Conservation (phyloP, 495 filamentous ascomycete species). For the Penicillium bovifimosum region DNA sequence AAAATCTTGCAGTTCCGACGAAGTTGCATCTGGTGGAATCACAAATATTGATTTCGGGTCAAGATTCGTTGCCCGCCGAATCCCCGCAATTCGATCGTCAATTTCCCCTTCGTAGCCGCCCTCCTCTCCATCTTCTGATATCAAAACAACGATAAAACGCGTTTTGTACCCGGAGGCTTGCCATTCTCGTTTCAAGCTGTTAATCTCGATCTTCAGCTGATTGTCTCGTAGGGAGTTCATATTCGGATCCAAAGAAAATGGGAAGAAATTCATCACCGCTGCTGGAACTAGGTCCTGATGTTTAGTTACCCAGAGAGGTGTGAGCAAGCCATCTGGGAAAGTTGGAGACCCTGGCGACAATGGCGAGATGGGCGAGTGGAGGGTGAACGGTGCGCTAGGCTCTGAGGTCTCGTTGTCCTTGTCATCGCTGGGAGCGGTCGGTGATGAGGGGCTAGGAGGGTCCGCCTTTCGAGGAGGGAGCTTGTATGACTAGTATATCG, state of each 20-base stretch:
- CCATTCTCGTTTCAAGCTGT: constrained; percentile 61
- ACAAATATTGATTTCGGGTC: constrained; percentile 78
- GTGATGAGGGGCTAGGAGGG: constrained; percentile 45
- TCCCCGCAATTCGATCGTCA: constrained; percentile 69
- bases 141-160: constrained; percentile 67
- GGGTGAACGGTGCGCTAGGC: constrained; percentile 39
- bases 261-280: constrained; percentile 70
- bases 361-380: constrained; percentile 87
- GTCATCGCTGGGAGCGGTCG: constrained; percentile 43
- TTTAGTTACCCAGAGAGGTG: constrained; percentile 74
- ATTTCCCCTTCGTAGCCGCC: constrained; percentile 53
- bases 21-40: constrained; percentile 58
- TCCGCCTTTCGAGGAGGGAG: constrained; percentile 60
- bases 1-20: constrained; percentile 58
- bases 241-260: constrained; percentile 61
- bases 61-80: constrained; percentile 70
- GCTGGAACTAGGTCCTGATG: constrained; percentile 78
- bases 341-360: constrained; percentile 71
- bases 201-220: constrained; percentile 83
- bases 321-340: constrained; percentile 83
- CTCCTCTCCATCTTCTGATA: constrained; percentile 61
- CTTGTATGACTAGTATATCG: constrained; percentile 40
- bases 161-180: constrained; percentile 65
- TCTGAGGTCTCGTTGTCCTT: constrained; percentile 42
- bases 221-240: constrained; percentile 73